phyloP scores from a whole-genome alignment of 495 filamentous ascomycete species.

The Astrocystis sublimbata region DNA sequence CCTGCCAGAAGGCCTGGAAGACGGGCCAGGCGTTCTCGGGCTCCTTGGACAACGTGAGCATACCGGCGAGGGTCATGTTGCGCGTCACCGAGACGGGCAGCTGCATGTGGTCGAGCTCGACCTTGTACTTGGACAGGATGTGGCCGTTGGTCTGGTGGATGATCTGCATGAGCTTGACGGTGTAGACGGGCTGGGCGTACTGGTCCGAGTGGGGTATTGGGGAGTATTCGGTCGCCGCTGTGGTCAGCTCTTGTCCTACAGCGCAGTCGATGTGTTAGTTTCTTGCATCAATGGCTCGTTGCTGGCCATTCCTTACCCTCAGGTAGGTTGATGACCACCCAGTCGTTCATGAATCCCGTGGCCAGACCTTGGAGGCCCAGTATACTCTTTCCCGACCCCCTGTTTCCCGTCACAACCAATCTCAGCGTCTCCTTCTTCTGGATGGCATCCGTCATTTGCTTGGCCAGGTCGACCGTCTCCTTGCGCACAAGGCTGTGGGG shows the following conservation, averaged over 20 bases:
- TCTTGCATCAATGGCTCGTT: neutral
- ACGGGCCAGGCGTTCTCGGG: conserved; percentile 74
- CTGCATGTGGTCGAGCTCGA: conserved; percentile 62
- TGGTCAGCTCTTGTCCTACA: conserved; percentile 77
- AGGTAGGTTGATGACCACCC: conserved; percentile 89
- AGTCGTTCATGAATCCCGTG: conserved; percentile 77
- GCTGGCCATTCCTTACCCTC: conserved; percentile 61
- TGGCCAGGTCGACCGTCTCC: conserved; percentile 71
- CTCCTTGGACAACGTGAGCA: conserved; percentile 72
- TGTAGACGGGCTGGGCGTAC: conserved; percentile 79
- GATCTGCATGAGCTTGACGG: conserved; percentile 65
- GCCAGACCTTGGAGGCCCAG: conserved; percentile 82
- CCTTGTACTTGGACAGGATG: conserved; percentile 58
- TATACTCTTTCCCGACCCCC: conserved; percentile 79
- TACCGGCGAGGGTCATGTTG: conserved; percentile 63
- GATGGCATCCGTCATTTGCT: conserved; percentile 55
- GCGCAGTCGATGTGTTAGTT: conserved; percentile 17
- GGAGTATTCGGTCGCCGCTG: conserved; percentile 75
- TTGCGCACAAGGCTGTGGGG: conserved; percentile 73
- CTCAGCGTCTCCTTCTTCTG: conserved; percentile 60
- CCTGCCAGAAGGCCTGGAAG: conserved; percentile 78
- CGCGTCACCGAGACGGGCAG: conserved; percentile 57
- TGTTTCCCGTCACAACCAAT: conserved; percentile 70
- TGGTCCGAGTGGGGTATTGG: conserved; percentile 59
- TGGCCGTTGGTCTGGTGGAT: conserved; percentile 72